These are phyloP conservation scores for Lophiostoma macrostomum DNA, from an alignment of 495 filamentous ascomycete genomes.

Conservation along the genomic window DNA sequence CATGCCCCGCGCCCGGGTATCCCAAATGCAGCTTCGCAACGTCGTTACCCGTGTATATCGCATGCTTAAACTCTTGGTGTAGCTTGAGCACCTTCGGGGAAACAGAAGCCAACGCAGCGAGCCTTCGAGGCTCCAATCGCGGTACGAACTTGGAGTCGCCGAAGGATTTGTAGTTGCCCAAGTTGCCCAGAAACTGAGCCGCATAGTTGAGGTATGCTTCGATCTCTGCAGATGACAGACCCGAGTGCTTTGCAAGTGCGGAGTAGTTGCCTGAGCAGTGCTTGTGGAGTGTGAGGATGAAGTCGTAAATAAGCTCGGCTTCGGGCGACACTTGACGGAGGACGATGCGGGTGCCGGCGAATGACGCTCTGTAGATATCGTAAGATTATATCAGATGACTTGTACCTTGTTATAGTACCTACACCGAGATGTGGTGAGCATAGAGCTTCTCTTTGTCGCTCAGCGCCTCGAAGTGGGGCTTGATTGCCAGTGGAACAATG, in stretches of 20 bases:
- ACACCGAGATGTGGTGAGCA: slow-evolving; percentile 89
- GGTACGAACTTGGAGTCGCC: slow-evolving; percentile 95
- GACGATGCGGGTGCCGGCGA: slow-evolving; percentile 79
- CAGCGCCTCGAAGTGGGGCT: slow-evolving; percentile 83
- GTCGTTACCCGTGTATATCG: slow-evolving; percentile 67
- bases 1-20: slow-evolving; percentile 75
- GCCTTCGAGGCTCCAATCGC: slow-evolving; percentile 60
- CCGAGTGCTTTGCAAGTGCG: slow-evolving; percentile 62
- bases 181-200: slow-evolving; percentile 83
- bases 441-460: slow-evolving; percentile 75
- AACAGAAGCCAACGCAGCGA: slow-evolving; percentile 67
- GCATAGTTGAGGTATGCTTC: slow-evolving; percentile 81
- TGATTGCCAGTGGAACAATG: slow-evolving; percentile 80
- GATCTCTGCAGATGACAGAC: slow-evolving; percentile 66
- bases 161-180: slow-evolving; percentile 94
- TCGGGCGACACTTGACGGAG: slow-evolving; percentile 88
- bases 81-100: slow-evolving; percentile 49
- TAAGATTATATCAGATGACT: neutral
- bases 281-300: slow-evolving; percentile 78
- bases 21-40: slow-evolving; percentile 78
- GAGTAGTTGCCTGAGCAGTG: slow-evolving; percentile 76
- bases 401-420: slow-evolving; percentile 32
- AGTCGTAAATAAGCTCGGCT: slow-evolving; percentile 84
- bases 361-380: slow-evolving; percentile 62
- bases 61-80: slow-evolving; percentile 66